These are phyloP conservation scores for Mitragyna speciosa DNA, from an alignment of 257 asterid species.

Conservation along the genomic window DNA sequence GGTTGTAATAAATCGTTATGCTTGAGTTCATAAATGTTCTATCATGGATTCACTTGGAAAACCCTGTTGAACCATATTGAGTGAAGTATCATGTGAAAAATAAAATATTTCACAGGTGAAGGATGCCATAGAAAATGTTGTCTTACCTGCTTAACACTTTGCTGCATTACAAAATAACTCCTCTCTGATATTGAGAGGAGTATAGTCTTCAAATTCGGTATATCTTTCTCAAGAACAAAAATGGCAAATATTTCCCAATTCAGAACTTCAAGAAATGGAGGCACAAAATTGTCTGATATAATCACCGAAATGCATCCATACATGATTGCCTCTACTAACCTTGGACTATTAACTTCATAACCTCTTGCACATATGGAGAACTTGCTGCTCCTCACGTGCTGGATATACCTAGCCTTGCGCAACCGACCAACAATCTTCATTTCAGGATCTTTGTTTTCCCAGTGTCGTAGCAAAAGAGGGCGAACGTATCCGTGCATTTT, in stretches of 20 bases:
- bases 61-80: constrained; percentile 74
- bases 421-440: constrained; percentile 62
- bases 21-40: not conserved
- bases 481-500: constrained; percentile 75
- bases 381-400: constrained; percentile 75
- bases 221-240: constrained; percentile 63
- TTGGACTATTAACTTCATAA: constrained; percentile 67
- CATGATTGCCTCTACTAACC: constrained; percentile 72
- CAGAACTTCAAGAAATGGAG: constrained; percentile 72
- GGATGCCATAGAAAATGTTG: constrained; percentile 71
- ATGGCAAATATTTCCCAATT: constrained; percentile 74
- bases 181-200: constrained; percentile 51
- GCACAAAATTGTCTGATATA: constrained; percentile 68
- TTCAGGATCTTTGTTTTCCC: constrained; percentile 71
- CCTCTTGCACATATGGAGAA: constrained; percentile 81
- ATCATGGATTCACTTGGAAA: constrained; percentile 32
- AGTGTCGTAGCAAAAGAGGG: constrained; percentile 50
- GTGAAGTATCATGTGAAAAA: constrained; percentile 75
- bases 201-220: constrained; percentile 66
- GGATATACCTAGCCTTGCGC: constrained; percentile 27
- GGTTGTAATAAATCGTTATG: not conserved
- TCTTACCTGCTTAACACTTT: constrained; percentile 57
- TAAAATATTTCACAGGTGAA: constrained; percentile 50
- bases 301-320: constrained; percentile 77
- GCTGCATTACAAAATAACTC: constrained; percentile 57